Conservation (phyloP, 352 stramenopile genomes). For the Phytophthora lateralis region DNA sequence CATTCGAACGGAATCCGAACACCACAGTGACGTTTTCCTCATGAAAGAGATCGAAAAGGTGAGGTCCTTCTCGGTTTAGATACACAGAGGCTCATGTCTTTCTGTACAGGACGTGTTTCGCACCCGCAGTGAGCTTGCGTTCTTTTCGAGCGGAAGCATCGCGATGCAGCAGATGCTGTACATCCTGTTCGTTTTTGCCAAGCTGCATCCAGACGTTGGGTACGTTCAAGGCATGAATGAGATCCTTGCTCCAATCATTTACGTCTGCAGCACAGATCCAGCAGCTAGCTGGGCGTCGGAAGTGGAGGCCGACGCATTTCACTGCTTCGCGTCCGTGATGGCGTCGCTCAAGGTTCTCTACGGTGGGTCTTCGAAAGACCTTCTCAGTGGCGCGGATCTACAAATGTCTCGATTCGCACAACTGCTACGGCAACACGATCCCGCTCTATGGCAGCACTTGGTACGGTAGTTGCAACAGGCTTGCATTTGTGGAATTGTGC, state of each 20-base stretch:
- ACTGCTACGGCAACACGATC: constrained; percentile 68
- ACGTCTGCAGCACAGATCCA: constrained; percentile 70
- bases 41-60: constrained; percentile 76
- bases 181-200: constrained; percentile 79
- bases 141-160: constrained; percentile 55
- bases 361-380: constrained; percentile 39
- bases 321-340: constrained; percentile 59
- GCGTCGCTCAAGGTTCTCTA: constrained; percentile 55
- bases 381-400: constrained; percentile 52
- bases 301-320: constrained; percentile 61
- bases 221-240: constrained; percentile 98
- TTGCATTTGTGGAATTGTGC: not conserved
- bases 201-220: constrained; percentile 78
- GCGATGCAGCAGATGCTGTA: constrained; percentile 71
- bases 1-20: constrained; percentile 21
- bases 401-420: constrained; percentile 59
- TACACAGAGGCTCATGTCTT: not conserved
- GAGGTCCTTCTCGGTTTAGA: not conserved
- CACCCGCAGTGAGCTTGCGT: constrained; percentile 55
- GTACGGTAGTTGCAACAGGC: constrained; percentile 20
- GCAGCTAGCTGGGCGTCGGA: constrained; percentile 35
- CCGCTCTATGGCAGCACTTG: constrained; percentile 67
- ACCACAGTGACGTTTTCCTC: constrained; percentile 41
- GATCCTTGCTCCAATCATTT: constrained; percentile 88
- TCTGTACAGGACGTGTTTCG: constrained; percentile 54